phyloP scores from a whole-genome alignment of 176 grass and related monocot genomes.

The Chrysopogon serrulatus region DNA sequence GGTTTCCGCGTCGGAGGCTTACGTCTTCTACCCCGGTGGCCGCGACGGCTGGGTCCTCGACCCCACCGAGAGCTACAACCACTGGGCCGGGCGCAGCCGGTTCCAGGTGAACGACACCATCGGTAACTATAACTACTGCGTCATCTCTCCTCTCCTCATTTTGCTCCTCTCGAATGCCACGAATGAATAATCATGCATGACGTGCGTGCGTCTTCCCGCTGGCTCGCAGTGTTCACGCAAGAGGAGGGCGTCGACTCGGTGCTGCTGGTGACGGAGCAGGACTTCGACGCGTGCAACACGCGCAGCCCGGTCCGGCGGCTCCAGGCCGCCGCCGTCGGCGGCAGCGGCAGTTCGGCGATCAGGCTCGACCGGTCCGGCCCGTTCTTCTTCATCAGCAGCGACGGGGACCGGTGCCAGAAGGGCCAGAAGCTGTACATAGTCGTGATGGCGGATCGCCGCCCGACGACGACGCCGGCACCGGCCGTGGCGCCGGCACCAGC shows the following conservation, averaged over 20 bases:
- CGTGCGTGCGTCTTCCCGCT: background rate
- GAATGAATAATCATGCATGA: background rate
- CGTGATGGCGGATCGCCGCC: conserved; percentile 45
- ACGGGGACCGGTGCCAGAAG: conserved; percentile 45
- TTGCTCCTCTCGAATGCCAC: background rate
- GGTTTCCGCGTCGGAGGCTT: conserved; percentile 42
- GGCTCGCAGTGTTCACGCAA: conserved; percentile 61
- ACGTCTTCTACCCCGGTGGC: conserved; percentile 69
- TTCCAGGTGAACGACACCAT: conserved; percentile 81
- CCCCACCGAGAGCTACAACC: conserved; percentile 73
- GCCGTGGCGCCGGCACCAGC: background rate
- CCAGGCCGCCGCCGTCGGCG: conserved; percentile 2
- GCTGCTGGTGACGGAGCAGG: conserved; percentile 53
- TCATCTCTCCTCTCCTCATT: background rate
- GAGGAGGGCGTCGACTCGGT: conserved; percentile 32
- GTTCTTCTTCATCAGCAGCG: conserved; percentile 85
- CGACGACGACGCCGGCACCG: background rate
- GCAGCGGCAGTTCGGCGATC: conserved; percentile 48
- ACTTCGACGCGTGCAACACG: conserved; percentile 63
- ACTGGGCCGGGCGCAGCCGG: conserved; percentile 67
- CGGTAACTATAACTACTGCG: conserved; percentile 16
- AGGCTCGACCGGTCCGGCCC: conserved; percentile 51
- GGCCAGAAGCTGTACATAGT: conserved; percentile 69
- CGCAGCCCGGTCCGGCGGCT: conserved; percentile 43
- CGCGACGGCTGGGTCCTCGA: conserved; percentile 68